Evolutionary conservation across 768 basidiomycete genomes (phyloP).

Genomic region (Boletus barrowsii): DNA sequence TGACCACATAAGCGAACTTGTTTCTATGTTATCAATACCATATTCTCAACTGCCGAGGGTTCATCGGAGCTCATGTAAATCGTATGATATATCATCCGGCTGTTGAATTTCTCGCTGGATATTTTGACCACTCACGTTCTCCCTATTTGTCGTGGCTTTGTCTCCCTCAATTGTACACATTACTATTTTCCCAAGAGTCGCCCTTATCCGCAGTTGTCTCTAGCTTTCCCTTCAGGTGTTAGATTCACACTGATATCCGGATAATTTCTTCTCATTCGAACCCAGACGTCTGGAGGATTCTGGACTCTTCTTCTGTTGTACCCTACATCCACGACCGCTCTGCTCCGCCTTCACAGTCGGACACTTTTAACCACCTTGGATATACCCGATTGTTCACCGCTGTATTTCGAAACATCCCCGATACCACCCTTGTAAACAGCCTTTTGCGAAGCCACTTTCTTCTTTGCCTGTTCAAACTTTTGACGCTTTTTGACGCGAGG

Average conservation of each 20-base stretch:
- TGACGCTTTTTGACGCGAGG: conserved; percentile 96
- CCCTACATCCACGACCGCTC: neutral
- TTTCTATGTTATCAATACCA: conserved; percentile 25
- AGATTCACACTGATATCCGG: conserved; percentile 9
- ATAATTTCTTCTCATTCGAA: conserved; percentile 9
- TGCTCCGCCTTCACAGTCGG: conserved; percentile 43
- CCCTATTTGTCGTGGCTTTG: conserved; percentile 2
- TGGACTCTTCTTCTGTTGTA: conserved; percentile 13
- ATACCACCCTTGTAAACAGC: conserved; percentile 91
- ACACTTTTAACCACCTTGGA: conserved; percentile 87
- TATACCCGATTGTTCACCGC: conserved; percentile 92
- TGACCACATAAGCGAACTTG: conserved; percentile 17
- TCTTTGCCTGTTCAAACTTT: conserved; percentile 93
- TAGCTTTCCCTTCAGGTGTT: conserved; percentile 8
- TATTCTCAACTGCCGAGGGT: conserved; percentile 18
- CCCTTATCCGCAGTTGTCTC: neutral
- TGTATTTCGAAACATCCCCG: conserved; percentile 70
- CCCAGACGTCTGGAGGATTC: conserved; percentile 11
- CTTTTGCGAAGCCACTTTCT: conserved; percentile 84
- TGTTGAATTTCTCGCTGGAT: conserved; percentile 10
- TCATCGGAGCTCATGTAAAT: conserved; percentile 20
- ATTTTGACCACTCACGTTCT: conserved; percentile 5
- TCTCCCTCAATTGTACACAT: conserved; percentile 6
- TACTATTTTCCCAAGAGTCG: conserved; percentile 14
- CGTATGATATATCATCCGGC: conserved; percentile 22